Base-by-base conservation (phyloP, 306 rosid genomes). In the Fagus crenata region DNA sequence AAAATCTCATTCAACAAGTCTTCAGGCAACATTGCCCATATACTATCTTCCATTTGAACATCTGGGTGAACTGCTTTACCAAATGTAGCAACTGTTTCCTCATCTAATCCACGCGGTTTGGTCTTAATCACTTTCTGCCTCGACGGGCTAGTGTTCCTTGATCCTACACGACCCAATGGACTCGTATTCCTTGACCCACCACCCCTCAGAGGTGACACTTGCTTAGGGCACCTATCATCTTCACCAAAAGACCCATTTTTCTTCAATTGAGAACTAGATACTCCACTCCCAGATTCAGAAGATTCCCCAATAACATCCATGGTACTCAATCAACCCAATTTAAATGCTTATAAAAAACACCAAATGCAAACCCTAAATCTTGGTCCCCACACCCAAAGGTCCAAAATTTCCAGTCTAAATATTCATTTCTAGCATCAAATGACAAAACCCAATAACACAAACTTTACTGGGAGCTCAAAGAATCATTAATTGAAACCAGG, bases 11-110 rank as follows among this genome's bases (percentile, higher is more conserved):
- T 91, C 88, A 95, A 84, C 89, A 92, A 83, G 39, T 95, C 99
- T 87, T 92, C 99, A 0, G 99, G 98, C 82, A 95, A 82, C 97
- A 90, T 85, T 56, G 97, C 93, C 99, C 99, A 95, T 69, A 95
- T 95, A 59, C 83, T 85, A 79, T 95, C 98, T 87, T 95, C 98
- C 97, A 95, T 95, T 55, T 89, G 98, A 82, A 95, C 85, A 86
- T 92, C 98, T 42, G 93, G 79, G 70, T 89, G 96, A 0, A 88
- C 85, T 6, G 87, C 86, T 85, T 95, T 95, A 78, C 87, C 86
- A 80, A 95, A 95, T 69, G 97, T 88, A 32, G 93, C 82, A 7
- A 78, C 90, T 1, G 96, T 92, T 82, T 95, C 99, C 85, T 95
- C 99, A 81, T 92, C 98, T 74, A 95, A 85, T 59, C 99, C 99